Evolutionary conservation across 805 yeast species (phyloP), one percentile per base, ranked within the genome.

Genomic region (Vanderwaltozyma yarrowii): DNA sequence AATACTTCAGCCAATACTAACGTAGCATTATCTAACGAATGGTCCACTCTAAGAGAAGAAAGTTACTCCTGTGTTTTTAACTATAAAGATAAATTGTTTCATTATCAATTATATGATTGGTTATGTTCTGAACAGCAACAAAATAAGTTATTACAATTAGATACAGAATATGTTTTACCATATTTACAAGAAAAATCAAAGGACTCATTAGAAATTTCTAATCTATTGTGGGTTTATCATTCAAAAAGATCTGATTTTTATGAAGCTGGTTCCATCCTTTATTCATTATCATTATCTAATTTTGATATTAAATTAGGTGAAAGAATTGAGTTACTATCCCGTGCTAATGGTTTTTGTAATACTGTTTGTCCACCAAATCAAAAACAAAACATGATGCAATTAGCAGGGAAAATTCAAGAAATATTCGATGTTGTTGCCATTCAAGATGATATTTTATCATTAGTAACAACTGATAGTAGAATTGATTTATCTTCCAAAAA

Each of bases 101-200:
- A 92, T 46, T 86, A 79, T 61, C 83, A 84, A 45, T 73, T 92
- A 46, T 92, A 92, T 59, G 89, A 85, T 56, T 92, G 97, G 96
- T 78, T 86, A 49, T 79, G 86, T 25, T 62, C 69, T 32, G 84
- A 83, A 52, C 88, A 85, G 4, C 72, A 77, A 21, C 79, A 84
- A 43, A 92, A 81, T 39, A 74, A 83, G 44, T 64, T 92, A 32
- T 66, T 89, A 42, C 84, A 80, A 33, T 71, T 89, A 40, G 82
- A 84, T 38, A 85, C 96, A 0, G 83, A 88, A 11, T 89, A 68
- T 51, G 75, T 92, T 28, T 66, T 85, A 42, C 76, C 80, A 20
- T 92, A 83, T 50, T 70, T 92, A 54, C 77, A 78, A 47, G 83
- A 78, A 51, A 75, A 73, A 40, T 67, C 89, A 0, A 59, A 66